Base-by-base conservation (phyloP, 2,329 filamentous ascomycete species). In the Pseudocercospora cruenta region DNA sequence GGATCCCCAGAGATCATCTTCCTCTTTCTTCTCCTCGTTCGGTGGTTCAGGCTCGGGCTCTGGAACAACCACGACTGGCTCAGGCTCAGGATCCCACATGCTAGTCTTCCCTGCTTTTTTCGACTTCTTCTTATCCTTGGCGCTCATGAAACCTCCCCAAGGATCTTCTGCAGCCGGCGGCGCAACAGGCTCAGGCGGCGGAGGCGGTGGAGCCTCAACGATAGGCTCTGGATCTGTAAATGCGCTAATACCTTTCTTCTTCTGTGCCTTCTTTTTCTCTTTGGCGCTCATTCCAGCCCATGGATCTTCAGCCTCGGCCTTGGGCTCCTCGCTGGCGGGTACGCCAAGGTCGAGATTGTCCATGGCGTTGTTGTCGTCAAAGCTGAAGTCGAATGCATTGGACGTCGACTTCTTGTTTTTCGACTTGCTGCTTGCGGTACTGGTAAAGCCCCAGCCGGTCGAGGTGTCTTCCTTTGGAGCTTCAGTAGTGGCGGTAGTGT, bases 91-190 rank as follows among this genome's bases (percentile, higher is more conserved):
- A 45, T 72, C 69, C 54, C 70, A 68, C 16, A 70, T 67, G 65
- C 79, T 79, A 68, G 75, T 75, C 67, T 80, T 80, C 65, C 79
- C 79, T 67, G 75, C 75, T 66, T 80, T 80, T 58, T 81, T 81
- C 71, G 81, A 81, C 71, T 83, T 81, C 65, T 82, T 81, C 69
- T 82, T 81, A 66, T 73, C 74, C 14, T 61, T 65, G 4, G 64
- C 63, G 21, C 69, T 67, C 33, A 47, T 71, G 64, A 76, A 76
- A 63, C 64, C 73, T 66, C 62, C 70, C 75, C 75, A 78, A 0
- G 72, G 66, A 62, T 80, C 79, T 10, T 78, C 76, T 14, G 73
- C 75, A 8, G 64, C 57, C 53, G 70, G 68, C 31, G 69, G 63
- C 67, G 74, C 72, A 61, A 73, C 74, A 26, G 66, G 64, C 24